These are phyloP conservation scores for Mariannaea elegans DNA, from an alignment of 2,329 filamentous ascomycete species.

Conservation along the genomic window DNA sequence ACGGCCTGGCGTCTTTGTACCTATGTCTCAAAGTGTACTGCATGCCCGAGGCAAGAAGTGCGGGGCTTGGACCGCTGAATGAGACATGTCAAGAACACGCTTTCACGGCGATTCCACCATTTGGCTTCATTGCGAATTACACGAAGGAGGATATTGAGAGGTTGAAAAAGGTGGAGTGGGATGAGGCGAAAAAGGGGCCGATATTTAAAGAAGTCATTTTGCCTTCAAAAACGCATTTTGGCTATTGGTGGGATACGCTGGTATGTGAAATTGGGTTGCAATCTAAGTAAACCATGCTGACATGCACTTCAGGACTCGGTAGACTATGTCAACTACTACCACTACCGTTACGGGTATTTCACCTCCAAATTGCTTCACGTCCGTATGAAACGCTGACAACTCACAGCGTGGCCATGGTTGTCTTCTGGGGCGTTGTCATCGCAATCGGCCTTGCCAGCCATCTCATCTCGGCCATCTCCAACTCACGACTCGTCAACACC, in stretches of 20 bases:
- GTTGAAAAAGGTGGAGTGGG: constrained; percentile 41
- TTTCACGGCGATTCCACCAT: constrained; percentile 44
- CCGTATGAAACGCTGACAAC: constrained; percentile 23
- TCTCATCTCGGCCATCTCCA: constrained; percentile 24
- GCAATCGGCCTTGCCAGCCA: constrained; percentile 48
- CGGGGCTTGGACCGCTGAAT: constrained; percentile 43
- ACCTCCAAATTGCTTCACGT: rapidly evolving
- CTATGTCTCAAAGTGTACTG: constrained; percentile 51
- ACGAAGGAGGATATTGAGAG: constrained; percentile 44
- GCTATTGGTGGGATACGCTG: constrained; percentile 50
- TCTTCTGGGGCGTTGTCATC: constrained; percentile 53
- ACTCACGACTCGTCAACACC: constrained; percentile 1
- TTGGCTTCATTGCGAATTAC: constrained; percentile 47
- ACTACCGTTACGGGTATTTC: constrained; percentile 48
- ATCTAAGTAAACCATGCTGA: constrained; percentile 4
- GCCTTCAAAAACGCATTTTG: constrained; percentile 46
- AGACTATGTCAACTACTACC: constrained; percentile 46
- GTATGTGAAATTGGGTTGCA: constrained; percentile 30
- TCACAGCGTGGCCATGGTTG: constrained; percentile 44
- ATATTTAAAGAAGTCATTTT: constrained; percentile 45
- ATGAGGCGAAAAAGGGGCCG: constrained; percentile 31
- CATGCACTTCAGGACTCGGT: constrained; percentile 42
- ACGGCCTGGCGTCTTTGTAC: constrained; percentile 45
- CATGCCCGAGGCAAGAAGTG: constrained; percentile 32
- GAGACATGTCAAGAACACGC: constrained; percentile 44